Evolutionary conservation across 805 yeast species (phyloP).

Genomic region (Starmerella gropengiesseri): DNA sequence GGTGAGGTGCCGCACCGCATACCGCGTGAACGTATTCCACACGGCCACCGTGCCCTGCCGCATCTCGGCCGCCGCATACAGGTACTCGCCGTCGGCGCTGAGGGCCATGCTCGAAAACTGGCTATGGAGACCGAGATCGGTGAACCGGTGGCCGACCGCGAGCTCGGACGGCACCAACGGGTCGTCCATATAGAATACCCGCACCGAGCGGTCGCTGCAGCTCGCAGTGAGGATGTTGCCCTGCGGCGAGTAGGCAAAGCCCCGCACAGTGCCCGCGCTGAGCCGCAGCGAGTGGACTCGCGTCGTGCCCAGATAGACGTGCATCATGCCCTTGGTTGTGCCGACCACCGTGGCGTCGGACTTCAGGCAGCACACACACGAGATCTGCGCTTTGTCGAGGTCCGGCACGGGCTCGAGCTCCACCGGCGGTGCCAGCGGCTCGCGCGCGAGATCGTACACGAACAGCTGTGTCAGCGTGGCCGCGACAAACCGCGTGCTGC

Average conservation of each 20-base stretch:
- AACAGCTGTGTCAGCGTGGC: background rate
- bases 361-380: conserved; percentile 2
- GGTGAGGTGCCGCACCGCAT: conserved; percentile 7
- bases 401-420: conserved; percentile 2
- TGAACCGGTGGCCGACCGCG: conserved; percentile 12
- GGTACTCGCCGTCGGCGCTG: conserved; percentile 17
- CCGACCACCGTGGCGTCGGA: conserved; percentile 8
- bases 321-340: conserved; percentile 13
- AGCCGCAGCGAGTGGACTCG: conserved; percentile 1
- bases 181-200: conserved; percentile 10
- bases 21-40: conserved; percentile 14
- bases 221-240: conserved; percentile 11
- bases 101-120: conserved; percentile 12
- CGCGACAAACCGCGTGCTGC: background rate
- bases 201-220: conserved; percentile 15
- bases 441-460: background rate
- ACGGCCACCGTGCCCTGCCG: conserved; percentile 11
- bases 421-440: background rate
- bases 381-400: background rate
- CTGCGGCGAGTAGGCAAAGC: conserved; percentile 3
- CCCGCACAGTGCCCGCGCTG: conserved; percentile 9
- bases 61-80: conserved; percentile 16
- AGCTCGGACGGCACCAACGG: background rate
- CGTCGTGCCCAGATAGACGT: conserved; percentile 4
- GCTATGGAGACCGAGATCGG: conserved; percentile 11